Conservation (phyloP, 495 filamentous ascomycete genomes). For the Paragyromitra xinjiangensis region DNA sequence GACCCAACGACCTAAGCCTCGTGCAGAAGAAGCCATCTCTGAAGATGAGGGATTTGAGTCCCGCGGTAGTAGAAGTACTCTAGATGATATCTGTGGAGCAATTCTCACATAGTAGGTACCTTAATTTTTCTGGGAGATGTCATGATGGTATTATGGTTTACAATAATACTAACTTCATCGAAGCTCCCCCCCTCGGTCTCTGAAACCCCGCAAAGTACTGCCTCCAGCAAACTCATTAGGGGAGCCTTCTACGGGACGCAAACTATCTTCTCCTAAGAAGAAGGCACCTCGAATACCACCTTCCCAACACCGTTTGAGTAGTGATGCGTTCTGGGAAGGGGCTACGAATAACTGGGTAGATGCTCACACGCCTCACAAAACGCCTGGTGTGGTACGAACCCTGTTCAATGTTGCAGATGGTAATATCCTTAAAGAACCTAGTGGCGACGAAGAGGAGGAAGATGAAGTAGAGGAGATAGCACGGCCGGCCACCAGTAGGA, state of each 20-base stretch:
- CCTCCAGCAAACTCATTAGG: constrained; percentile 36
- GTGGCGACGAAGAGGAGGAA: constrained; percentile 32
- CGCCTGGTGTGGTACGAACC: constrained; percentile 57
- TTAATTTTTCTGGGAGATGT: background rate
- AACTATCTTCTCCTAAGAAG: constrained; percentile 54
- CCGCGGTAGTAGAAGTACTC: constrained; percentile 7
- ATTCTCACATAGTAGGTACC: constrained; percentile 41
- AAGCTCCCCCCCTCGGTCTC: constrained; percentile 49
- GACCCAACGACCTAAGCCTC: background rate
- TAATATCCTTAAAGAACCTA: constrained; percentile 11
- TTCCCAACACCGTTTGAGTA: constrained; percentile 65
- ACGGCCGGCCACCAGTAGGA: constrained; percentile 20
- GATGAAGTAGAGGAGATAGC: constrained; percentile 24
- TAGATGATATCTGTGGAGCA: constrained; percentile 18
- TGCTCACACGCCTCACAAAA: constrained; percentile 74
- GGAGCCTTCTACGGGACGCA: constrained; percentile 13
- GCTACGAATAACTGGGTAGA: constrained; percentile 84
- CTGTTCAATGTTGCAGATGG: constrained; percentile 50
- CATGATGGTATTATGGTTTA: background rate
- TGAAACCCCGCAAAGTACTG: constrained; percentile 44
- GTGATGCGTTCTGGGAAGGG: constrained; percentile 84
- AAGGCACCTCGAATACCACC: constrained; percentile 55
- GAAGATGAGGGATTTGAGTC: constrained; percentile 34
- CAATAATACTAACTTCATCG: constrained; percentile 8
- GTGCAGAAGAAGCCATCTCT: background rate